Conservation (phyloP, 768 basidiomycete genomes). For the Phylloporus sp. region DNA sequence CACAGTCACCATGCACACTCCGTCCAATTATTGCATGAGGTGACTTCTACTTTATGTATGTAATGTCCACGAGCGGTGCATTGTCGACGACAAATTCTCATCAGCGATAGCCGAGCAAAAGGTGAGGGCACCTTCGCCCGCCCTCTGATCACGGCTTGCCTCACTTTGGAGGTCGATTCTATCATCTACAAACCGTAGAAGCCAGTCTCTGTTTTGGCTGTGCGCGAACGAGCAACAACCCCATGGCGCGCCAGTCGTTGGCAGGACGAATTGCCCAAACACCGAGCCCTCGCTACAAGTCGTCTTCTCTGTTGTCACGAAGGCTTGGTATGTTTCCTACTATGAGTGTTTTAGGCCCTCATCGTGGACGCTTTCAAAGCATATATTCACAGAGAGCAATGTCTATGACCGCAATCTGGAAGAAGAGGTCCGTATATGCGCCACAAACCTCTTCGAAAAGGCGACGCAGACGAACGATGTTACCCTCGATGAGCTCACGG, state of each 20-base stretch:
- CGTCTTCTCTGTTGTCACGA: slow-evolving; percentile 10
- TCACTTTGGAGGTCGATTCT: slow-evolving; percentile 7
- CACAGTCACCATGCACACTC: no score
- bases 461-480: background rate
- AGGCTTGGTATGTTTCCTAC: slow-evolving; percentile 4
- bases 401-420: background rate
- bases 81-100: no score
- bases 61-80: no score
- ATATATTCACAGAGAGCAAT: slow-evolving; percentile 13
- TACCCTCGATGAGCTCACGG: slow-evolving; percentile 6
- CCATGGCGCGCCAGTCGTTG: background rate
- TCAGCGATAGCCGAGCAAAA: no score
- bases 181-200: background rate
- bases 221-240: background rate
- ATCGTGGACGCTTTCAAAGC: slow-evolving; percentile 1
- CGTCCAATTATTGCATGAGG: no score
- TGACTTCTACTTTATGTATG: no score
- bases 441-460: slow-evolving; percentile 3
- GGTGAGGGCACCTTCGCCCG: no score
- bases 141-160: background rate
- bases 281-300: background rate
- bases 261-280: background rate
- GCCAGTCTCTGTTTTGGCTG: background rate
- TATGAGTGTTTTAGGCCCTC: background rate
- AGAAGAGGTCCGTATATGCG: slow-evolving; percentile 1